A percentile compares a stretch with the other conserved stretches of the same genome.
Evolutionary conservation across 306 rosid genomes (phyloP).

Genomic region (Spatholobus suberectus): DNA sequence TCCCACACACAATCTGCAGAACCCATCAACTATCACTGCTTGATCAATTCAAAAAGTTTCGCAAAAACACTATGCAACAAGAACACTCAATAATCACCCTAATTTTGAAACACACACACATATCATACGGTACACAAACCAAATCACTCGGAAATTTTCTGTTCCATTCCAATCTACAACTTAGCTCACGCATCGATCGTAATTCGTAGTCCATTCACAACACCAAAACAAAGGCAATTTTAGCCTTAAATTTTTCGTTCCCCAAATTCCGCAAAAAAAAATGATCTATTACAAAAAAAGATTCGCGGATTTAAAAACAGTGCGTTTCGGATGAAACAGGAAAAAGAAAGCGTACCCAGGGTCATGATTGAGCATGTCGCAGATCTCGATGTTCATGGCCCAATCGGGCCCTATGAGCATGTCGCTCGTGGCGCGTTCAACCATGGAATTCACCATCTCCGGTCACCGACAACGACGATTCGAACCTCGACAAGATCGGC

Average conservation of each 20-base stretch:
- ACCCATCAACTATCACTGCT: background rate
- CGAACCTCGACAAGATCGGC: constrained; percentile 38
- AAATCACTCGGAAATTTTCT: constrained; percentile 7
- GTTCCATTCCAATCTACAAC: constrained; percentile 21
- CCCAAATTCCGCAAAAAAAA: background rate
- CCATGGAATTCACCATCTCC: constrained; percentile 89
- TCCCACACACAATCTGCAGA: background rate
- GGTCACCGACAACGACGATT: constrained; percentile 35
- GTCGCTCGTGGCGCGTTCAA: constrained; percentile 98
- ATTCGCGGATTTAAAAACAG: background rate
- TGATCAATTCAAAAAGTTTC: constrained; percentile 1
- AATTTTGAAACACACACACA: background rate
- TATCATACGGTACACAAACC: background rate
- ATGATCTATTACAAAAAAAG: background rate
- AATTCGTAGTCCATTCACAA: background rate
- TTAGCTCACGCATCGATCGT: constrained; percentile 22
- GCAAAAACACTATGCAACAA: background rate
- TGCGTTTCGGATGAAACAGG: constrained; percentile 7
- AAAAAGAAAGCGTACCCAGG: constrained; percentile 70
- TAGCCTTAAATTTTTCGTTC: background rate
- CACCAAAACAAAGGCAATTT: background rate
- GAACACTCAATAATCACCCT: constrained; percentile 3
- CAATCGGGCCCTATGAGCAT: constrained; percentile 99
- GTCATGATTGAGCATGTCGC: constrained; percentile 91
- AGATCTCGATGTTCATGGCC: constrained; percentile 99